These are phyloP conservation scores for Colletotrichum sansevieriae DNA, from an alignment of 2,329 filamentous ascomycete species.

Conservation along the genomic window DNA sequence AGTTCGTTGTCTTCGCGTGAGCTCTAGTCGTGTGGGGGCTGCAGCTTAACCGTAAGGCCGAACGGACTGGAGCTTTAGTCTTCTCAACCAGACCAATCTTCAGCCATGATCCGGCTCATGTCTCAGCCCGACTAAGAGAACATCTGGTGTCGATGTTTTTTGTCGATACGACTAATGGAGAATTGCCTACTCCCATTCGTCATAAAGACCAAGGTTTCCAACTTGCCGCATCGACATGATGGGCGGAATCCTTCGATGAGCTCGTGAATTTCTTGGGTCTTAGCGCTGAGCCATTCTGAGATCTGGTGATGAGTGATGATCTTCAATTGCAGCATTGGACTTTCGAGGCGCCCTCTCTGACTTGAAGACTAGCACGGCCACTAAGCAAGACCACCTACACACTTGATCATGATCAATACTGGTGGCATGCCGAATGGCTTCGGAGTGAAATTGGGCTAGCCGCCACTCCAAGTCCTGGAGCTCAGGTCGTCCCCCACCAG, in stretches of 20 bases:
- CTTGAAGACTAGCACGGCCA: too few relatives aligned
- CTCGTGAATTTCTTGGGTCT: not conserved
- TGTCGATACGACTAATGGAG: not conserved
- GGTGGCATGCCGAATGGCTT: too few relatives aligned
- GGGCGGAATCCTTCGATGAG: not conserved
- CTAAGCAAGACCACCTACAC: too few relatives aligned
- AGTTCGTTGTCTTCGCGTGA: not conserved
- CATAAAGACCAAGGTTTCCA: not conserved
- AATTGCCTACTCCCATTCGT: not conserved
- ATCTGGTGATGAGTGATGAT: conserved; percentile 2
- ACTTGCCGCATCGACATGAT: not conserved
- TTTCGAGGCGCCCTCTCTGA: not conserved
- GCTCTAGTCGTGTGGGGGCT: not conserved
- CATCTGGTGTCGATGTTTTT: conserved; percentile 1
- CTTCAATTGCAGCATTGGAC: not conserved
- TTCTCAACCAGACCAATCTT: not conserved
- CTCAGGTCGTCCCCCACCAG: conserved; percentile 30
- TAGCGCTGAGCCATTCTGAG: conserved; percentile 5
- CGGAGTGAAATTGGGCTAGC: too few relatives aligned
- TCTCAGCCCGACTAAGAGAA: not conserved
- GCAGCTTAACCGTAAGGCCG: not conserved
- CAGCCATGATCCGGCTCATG: not conserved
- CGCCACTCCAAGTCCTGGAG: too few relatives aligned
- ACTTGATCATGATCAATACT: too few relatives aligned
- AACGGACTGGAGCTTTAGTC: not conserved